Evolutionary conservation across 2,329 filamentous ascomycete species (phyloP).

Genomic region (Triangularia setosa): DNA sequence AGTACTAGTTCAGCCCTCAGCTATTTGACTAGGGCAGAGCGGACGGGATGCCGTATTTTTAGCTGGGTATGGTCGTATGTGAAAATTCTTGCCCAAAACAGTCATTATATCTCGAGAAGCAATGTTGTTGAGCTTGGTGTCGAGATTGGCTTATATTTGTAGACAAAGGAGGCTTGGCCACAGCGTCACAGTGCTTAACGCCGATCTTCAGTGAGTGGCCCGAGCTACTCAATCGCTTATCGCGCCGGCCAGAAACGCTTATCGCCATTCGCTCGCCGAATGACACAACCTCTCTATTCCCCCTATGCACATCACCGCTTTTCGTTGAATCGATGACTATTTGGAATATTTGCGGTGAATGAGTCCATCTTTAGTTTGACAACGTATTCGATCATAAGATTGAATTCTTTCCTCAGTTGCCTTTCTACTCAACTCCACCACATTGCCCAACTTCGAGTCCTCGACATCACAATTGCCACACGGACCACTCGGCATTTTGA

Average conservation of each 20-base stretch:
- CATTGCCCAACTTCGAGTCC: neutral
- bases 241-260: neutral
- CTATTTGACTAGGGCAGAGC: neutral
- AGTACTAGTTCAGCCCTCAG: neutral
- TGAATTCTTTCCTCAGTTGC: neutral
- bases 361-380: neutral
- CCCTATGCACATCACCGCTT: neutral
- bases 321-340: neutral
- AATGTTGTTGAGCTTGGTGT: too few species aligned
- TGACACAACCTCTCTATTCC: conserved; percentile 16
- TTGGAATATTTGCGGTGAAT: neutral
- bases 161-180: neutral
- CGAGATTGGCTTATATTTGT: too few species aligned
- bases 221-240: neutral
- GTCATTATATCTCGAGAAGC: too few species aligned
- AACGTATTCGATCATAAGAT: neutral
- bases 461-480: neutral
- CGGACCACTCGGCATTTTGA: neutral
- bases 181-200: neutral
- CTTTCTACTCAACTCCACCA: neutral
- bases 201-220: neutral
- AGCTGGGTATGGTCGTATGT: neutral
- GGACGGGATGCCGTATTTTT: neutral
- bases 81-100: neutral
- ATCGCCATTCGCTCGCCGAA: conserved; percentile 12